Evolutionary conservation across 371 early-diverging fungal genomes (phyloP), one percentile per base, ranked within the genome.

Genomic region (Apophysomyces variabilis): DNA sequence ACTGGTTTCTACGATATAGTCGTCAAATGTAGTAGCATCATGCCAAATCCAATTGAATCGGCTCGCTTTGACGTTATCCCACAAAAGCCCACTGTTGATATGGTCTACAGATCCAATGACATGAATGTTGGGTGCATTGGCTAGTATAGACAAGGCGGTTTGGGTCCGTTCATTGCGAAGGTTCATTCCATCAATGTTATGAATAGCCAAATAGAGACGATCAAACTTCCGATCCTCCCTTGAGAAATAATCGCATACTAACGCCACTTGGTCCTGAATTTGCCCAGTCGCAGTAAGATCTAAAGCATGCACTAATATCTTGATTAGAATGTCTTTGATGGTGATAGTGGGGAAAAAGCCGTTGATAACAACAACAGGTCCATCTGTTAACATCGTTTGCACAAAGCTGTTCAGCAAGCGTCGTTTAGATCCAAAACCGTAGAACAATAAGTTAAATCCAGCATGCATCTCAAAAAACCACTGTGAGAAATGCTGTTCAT

Each of bases 391-490:
- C 13, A 73, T 63, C 1, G 75, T 58, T 4, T 77, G 73, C 2
- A 89, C 90, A 76, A 98, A 96, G 46, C 83, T 68, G 63, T 85
- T 88, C 41, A 96, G 65, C 18, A 98, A 66, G 0, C 74, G 73
- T 21, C 90, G 87, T 71, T 98, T 98, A 14, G 97, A 96, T 0
- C 96, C 96, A 63, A 87, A 94, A 0, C 96, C 97, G 64, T 94
- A 95, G 61, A 96, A 91, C 3, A 94, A 68, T 4, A 96, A 79
- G 66, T 93, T 95, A 78, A 93, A 97, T 13, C 85, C 85, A 13
- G 84, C 74, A 2, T 79, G 67, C 26, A 95, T 82, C 70, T 95
- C 94, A 77, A 94, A 93, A 59, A 70, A 79, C 96, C 96, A 96
- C 66, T 96, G 93, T 1, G 83, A 74, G 61, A 93, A 96, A 61